Base-by-base conservation (phyloP, 129 eudicot species). In the Arctium minus region DNA sequence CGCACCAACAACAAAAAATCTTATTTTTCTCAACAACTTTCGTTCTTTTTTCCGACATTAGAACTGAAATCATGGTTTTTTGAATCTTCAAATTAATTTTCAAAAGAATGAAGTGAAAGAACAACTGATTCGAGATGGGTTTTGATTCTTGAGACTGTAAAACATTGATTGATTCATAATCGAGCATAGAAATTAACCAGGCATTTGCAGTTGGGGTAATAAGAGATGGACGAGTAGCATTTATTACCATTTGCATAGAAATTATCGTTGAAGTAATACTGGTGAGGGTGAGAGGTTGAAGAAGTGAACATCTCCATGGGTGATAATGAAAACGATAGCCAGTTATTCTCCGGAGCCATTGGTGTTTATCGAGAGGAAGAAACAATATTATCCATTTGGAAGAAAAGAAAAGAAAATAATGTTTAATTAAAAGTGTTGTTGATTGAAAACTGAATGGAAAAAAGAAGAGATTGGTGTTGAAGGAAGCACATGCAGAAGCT, bases 331-430 rank as follows among this genome's bases (percentile, higher is more conserved):
- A 91, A 91, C 4, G 94, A 91, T 31, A 91, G 89, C 92, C 92
- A 89, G 80, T 89, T 88, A 73, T 85, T 87, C 27, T 88, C 98
- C 8, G 93, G 95, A 11, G 98, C 93, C 98, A 94, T 94, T 17
- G 38, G 60, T 5, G 65, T 64, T 82, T 67, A 74, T 22, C 18
- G 37, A 73, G 60, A 64, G 9, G 73, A 56, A 56, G 74, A 73
- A 38, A 15, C 50, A 10, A 3, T 53, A 73, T 6, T n/a, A 64
- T 1, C 18, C 70, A 64, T 15, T 15, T 10, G 0, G 70, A 15
- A 4, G 18, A 62, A 35, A 35, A 3, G 2, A 35, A 3, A 6
- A 6, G 40, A 4, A 4, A 39, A 42, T 42, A 42, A 8, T 42
- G 10, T 42, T 42, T 42, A 40, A 40, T 12, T 44, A 48, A 42